Conservation (phyloP, 371 early-diverging fungal genomes). For the Mucor sp. region DNA sequence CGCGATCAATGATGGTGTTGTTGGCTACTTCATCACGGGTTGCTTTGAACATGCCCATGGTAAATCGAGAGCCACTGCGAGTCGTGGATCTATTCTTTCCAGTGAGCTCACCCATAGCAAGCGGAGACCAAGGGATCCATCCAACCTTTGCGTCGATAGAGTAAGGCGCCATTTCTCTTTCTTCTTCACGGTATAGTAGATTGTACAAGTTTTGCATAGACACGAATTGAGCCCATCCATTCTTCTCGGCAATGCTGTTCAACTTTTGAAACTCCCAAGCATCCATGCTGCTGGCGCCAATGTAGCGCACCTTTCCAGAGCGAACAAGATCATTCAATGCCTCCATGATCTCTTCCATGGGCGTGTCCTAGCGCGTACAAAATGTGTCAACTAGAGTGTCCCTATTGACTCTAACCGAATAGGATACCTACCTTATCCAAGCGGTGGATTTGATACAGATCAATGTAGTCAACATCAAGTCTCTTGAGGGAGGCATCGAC, state of each 20-base stretch:
- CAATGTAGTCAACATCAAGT: constrained; percentile 58
- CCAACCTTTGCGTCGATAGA: constrained; percentile 15
- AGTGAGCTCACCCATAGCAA: no score
- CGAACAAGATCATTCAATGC: constrained; percentile 50
- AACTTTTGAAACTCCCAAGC: constrained; percentile 30
- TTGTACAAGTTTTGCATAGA: constrained; percentile 48
- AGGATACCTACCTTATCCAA: constrained; percentile 19
- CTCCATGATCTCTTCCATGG: constrained; percentile 52
- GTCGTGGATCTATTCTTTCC: no score
- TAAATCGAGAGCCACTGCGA: not conserved
- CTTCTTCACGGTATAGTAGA: constrained; percentile 55
- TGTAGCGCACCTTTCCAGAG: constrained; percentile 53
- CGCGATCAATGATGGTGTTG: constrained; percentile 10
- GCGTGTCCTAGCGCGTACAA: constrained; percentile 23
- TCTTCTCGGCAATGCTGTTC: constrained; percentile 39
- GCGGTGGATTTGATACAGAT: constrained; percentile 60
- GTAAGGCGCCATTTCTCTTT: constrained; percentile 54
- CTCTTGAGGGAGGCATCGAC: constrained; percentile 52
- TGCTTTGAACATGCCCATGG: not conserved
- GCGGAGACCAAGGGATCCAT: constrained; percentile 1
- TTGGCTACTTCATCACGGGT: not conserved
- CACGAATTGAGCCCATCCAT: constrained; percentile 50
- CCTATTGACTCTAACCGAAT: not conserved
- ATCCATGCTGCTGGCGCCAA: constrained; percentile 25
- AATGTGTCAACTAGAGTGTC: no score